Base-by-base conservation (phyloP, 768 basidiomycete genomes). In the Rhizopogon salebrosus region DNA sequence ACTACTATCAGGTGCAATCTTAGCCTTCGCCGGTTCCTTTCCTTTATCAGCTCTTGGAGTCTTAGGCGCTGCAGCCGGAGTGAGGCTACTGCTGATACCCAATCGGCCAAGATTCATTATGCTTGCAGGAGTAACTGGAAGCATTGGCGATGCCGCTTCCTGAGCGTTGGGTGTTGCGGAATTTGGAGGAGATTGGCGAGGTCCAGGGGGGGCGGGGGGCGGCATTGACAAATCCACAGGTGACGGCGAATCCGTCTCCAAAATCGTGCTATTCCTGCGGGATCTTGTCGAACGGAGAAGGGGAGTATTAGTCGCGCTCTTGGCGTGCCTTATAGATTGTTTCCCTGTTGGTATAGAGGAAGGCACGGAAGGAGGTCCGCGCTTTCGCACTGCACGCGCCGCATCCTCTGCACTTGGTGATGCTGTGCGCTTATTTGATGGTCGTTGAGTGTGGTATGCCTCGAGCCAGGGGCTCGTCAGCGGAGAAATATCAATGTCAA, bases 171-270 rank as follows among this genome's bases (percentile, higher is more conserved):
- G 38, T 8, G 42, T 36, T 10, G 37, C 23, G n/a, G 62, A 50
- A 11, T 45, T 55, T 18, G 62, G 41, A 6, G 62, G 53, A 23
- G 65, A 53, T 7, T 57, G 54, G 23, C 60, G 35, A 9, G 53
- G 57, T 31, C 51, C 61, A 4, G 81, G 80, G 6, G 77, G 71
- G 8, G 88, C 89, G 7, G 92, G 90, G 0, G 93, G 92, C 1
- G 91, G 91, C 92, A 95, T 93, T 9, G 83, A 78, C 18, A 89
- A 68, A 69, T 95, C 93, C 1, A 95, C 91, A 2, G 93, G 92
- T 5, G 89, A 91, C 1, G 93, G 92, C 0, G 87, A 83, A 60
- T 89, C 86, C 10, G 61, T 68, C 41, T 75, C 74, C 27, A 67
- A 72, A 38, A 70, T 63, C 26, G 65, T 69, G 62, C 76, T 77